Base-by-base conservation (phyloP, 805 yeast genomes). In the Jamesozyma rosinii region DNA sequence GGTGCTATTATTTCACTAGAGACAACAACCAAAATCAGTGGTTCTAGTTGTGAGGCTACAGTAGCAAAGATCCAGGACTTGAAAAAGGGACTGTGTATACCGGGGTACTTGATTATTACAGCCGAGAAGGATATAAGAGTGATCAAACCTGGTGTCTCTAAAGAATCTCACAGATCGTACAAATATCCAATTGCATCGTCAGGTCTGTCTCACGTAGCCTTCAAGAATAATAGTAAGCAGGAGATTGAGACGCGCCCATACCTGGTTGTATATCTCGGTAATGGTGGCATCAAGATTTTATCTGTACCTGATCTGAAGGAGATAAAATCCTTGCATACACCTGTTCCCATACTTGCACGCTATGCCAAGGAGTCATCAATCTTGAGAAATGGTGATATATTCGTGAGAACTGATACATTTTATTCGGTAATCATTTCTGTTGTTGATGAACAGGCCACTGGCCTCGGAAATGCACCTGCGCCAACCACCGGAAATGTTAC, bases 221-320 rank as follows among this genome's bases (percentile, higher is more conserved):
- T 49, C 5, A 41, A 33, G 29, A 48, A 44, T 32, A 30, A 48
- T 34, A 24, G 29, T 11, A 45, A 55, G 37, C 45, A 42, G 4
- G 48, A 54, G n/a, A 56, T 59, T 10, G 57, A 59, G 10, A 58
- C 62, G 35, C 79, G 77, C 2, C 68, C 82, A 0, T 73, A 68
- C 1, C 55, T 79, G 26, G 72, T 75, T 0, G 56, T 68, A 1
- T 52, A 77, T 1, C 57, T 72, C 11, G 63, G 63, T n/a, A 63
- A 72, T 8, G 79, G 79, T 8, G 67, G 66, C 32, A 53, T 79
- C 14, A 73, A 69, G 44, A 57, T 68, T 11, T 42, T 68, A 35
- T 69, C 81, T 0, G 54, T 83, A 2, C 90, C 92, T 0, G 71
- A 83, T 3, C 62, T 86, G 44, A 68, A 71, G 31, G 92, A 83